Evolutionary conservation across 805 yeast species (phyloP).

Genomic region (Yamadazyma sp.): DNA sequence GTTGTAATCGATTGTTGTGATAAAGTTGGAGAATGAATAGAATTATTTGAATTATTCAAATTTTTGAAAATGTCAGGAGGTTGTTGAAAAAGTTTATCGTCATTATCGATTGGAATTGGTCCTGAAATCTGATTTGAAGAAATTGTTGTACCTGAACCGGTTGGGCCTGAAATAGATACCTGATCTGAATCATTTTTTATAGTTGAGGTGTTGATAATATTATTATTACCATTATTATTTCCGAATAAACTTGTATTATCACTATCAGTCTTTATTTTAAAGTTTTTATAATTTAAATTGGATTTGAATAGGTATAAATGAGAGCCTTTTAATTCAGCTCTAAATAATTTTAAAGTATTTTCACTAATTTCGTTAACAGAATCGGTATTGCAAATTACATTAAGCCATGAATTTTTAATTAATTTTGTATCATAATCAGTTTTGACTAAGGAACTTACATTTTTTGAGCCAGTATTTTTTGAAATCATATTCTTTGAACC

Average conservation of each 20-base stretch:
- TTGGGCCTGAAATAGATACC: conserved; percentile 8
- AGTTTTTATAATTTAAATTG: conserved; percentile 39
- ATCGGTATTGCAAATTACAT: conserved; percentile 31
- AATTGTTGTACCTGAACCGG: conserved; percentile 2
- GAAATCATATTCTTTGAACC: not conserved
- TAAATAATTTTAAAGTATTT: conserved; percentile 44
- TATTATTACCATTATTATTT: conserved; percentile 1
- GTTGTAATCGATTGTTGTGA: conserved; percentile 4
- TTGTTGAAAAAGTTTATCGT: not conserved
- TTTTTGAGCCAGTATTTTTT: conserved; percentile 5
- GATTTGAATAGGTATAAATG: conserved; percentile 59
- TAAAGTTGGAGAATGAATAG: conserved; percentile 8
- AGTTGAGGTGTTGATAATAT: no score
- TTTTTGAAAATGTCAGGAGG: conserved; percentile 15
- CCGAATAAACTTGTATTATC: conserved; percentile 4
- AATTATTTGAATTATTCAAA: conserved; percentile 15
- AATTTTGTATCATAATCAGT: conserved; percentile 29
- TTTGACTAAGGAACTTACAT: conserved; percentile 5
- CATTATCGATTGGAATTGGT: not conserved
- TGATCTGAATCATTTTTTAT: conserved; percentile 7
- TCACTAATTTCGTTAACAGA: conserved; percentile 24
- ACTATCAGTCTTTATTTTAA: conserved; percentile 13
- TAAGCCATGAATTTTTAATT: conserved; percentile 36
- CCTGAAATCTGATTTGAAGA: conserved; percentile 2
- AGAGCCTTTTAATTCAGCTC: conserved; percentile 72